These are phyloP conservation scores for Selenicereus undatus DNA, from an alignment of 148 eudicot genomes.

Conservation along the genomic window DNA sequence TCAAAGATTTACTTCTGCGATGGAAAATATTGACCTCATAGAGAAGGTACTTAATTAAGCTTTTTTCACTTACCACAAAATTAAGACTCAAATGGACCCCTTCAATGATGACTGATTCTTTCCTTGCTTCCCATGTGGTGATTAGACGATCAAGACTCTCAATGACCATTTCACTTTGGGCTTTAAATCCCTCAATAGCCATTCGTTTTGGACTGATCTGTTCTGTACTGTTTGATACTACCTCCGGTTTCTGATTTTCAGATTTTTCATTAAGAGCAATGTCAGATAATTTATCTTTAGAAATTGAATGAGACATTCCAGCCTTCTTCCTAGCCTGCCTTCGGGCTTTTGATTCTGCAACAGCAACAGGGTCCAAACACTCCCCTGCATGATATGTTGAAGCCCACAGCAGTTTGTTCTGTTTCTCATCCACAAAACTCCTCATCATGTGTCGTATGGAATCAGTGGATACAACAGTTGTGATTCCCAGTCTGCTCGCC, in stretches of 20 bases:
- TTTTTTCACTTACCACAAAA: conserved; percentile 62
- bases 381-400: conserved; percentile 99
- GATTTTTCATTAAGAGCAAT: conserved; percentile 34
- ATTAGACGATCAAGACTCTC: conserved; percentile 93
- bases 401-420: conserved; percentile 89
- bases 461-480: conserved; percentile 94
- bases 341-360: conserved; percentile 84
- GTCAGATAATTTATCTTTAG: conserved; percentile 41
- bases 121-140: conserved; percentile 92
- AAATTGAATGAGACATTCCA: conserved; percentile 32
- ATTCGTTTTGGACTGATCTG: conserved; percentile 70
- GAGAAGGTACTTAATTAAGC: not conserved
- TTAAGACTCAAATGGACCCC: conserved; percentile 98
- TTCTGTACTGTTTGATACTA: conserved; percentile 31
- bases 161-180: conserved; percentile 99
- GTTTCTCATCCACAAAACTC: conserved; percentile 89
- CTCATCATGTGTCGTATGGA: conserved; percentile 99
- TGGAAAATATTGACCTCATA: not conserved
- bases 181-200: conserved; percentile 96
- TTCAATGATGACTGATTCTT: conserved; percentile 93
- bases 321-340: conserved; percentile 66
- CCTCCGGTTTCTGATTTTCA: conserved; percentile 38
- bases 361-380: conserved; percentile 77
- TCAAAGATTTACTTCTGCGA: conserved; percentile 10
- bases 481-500: conserved; percentile 93